Conservation (phyloP, 2,329 filamentous ascomycete genomes). For the Talaromyces sp. region DNA sequence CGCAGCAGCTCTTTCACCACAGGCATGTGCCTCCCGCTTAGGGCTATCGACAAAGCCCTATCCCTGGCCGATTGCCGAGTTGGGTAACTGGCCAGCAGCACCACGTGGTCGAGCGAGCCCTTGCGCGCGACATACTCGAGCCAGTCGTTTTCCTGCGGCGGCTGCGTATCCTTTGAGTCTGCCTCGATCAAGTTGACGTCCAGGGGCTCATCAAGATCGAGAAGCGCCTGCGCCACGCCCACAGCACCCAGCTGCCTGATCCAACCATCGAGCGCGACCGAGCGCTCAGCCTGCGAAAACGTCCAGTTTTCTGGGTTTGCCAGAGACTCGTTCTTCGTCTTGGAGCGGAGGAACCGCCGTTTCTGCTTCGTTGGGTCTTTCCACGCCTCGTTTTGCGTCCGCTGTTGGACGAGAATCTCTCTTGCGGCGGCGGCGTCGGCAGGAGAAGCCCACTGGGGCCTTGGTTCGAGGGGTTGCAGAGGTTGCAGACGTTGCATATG, state of each 20-base stretch:
- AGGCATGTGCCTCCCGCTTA: not conserved
- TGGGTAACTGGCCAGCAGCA: not conserved
- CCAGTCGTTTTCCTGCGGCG: not conserved
- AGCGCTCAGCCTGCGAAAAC: not conserved
- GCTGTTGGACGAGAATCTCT: constrained; percentile 2
- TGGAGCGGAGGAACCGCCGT: constrained; percentile 3
- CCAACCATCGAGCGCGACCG: not conserved
- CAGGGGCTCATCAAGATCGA: not conserved
- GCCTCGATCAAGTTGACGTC: not conserved
- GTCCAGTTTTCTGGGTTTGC: not conserved
- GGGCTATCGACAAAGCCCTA: not conserved
- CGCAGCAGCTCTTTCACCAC: not conserved
- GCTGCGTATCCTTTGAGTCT: not conserved
- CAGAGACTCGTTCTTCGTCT: not conserved
- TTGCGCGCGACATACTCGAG: not conserved
- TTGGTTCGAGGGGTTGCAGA: not conserved
- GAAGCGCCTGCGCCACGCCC: not conserved
- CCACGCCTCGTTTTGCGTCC: not conserved
- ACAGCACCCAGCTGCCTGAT: not conserved
- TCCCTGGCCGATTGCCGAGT: constrained; percentile 2
- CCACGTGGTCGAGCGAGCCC: not conserved
- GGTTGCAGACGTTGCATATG: not conserved
- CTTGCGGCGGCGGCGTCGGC: not conserved
- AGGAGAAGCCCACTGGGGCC: not conserved
- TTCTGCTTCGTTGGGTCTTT: constrained; percentile 3